Evolutionary conservation across 208 protist species (phyloP), one percentile per base, ranked within the genome.

Genomic region (Trypanosoma cruzi): DNA sequence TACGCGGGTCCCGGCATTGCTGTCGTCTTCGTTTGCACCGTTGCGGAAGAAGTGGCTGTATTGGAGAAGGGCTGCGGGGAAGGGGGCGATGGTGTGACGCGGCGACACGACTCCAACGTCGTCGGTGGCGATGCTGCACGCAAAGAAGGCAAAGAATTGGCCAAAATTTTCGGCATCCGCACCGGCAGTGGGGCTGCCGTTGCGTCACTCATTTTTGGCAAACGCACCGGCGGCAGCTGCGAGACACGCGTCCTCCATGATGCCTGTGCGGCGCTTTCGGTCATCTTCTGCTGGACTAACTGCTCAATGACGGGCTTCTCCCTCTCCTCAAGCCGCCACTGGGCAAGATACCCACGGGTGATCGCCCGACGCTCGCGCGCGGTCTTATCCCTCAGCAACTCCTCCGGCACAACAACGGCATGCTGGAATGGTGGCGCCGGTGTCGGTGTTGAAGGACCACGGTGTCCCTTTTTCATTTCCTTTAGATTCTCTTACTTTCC

Each of bases 251-350:
- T 8, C 37, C 16, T 68, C 53, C n/a, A 16, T 14, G 29, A 18
- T 32, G 28, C 3, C 31, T 49, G 24, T 24, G 32, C 18, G 6
- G 29, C 40, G 24, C 28, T 28, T 22, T 65, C 59, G 7, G 48
- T 20, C 32, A 40, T 20, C 34, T 70, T 76, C 64, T 88, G 75
- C 77, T 77, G 58, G 3, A 82, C 82, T 4, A 93, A 65, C 13
- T 68, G 46, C 55, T 88, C 70, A 53, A 92, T 78, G 50, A 67
- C 48, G 26, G 87, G 75, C 13, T 69, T 67, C 77, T 97, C 90
- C 64, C 93, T 86, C 73, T 93, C 82, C 55, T 89, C 82, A 55
- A 96, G 77, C 29, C 92, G 84, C 40, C 68, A 77, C 61, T 78
- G 81, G 7, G 83, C 80, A 13, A 80, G 57, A 48, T 83, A 84